Evolutionary conservation across 495 filamentous ascomycete species (phyloP).

Genomic region (Ramalina intermedia): DNA sequence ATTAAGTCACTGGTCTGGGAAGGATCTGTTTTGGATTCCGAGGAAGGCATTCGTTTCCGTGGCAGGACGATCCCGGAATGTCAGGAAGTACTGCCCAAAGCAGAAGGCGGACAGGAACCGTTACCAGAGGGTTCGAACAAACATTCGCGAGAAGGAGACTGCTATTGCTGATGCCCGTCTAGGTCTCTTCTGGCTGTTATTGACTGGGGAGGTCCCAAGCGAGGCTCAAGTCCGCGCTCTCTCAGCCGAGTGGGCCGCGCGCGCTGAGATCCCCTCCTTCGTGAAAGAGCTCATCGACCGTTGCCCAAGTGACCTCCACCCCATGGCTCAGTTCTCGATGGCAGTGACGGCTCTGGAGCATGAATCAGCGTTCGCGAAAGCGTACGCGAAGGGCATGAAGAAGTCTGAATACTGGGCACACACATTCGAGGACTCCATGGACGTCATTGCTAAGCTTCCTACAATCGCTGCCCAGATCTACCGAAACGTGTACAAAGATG

Average conservation of each 20-base stretch:
- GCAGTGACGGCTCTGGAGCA: conserved; percentile 97
- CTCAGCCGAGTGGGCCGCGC: conserved; percentile 96
- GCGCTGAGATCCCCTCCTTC: conserved; percentile 90
- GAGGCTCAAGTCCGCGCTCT: conserved; percentile 96
- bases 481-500: conserved; percentile 99
- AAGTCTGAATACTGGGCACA: conserved; percentile 99
- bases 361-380: conserved; percentile 92
- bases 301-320: conserved; percentile 95
- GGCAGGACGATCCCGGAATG: conserved; percentile 98
- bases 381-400: conserved; percentile 95
- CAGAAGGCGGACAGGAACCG: conserved; percentile 87
- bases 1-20: conserved; percentile 99
- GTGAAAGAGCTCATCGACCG: conserved; percentile 98
- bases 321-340: conserved; percentile 98
- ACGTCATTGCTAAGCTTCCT: conserved; percentile 97
- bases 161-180: conserved; percentile 13
- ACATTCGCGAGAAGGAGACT: background rate
- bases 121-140: conserved; percentile 64
- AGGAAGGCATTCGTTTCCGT: conserved; percentile 98
- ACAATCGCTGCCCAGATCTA: conserved; percentile 97
- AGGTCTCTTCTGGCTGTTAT: conserved; percentile 98
- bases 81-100: conserved; percentile 92
- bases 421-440: conserved; percentile 99
- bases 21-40: conserved; percentile 92
- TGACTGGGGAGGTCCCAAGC: conserved; percentile 91